phyloP scores from a whole-genome alignment of 164 flowering plant genomes.

The Euptelea pleiosperma region DNA sequence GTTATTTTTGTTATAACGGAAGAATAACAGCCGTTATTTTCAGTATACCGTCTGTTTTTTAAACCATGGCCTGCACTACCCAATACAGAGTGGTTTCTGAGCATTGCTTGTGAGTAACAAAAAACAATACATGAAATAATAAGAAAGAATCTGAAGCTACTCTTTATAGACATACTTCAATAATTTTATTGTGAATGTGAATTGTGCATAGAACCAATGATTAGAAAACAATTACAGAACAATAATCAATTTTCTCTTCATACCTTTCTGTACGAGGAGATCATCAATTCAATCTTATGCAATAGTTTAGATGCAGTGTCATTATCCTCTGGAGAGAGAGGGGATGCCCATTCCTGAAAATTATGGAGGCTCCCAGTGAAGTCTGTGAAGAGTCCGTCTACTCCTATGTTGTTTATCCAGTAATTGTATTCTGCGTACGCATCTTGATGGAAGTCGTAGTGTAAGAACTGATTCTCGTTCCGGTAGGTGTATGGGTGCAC shows the following conservation, averaged over 20 bases:
- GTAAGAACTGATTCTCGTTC: conserved; percentile 64
- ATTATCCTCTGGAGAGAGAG: conserved; percentile 22
- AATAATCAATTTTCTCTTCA: not conserved
- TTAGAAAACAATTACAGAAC: not conserved
- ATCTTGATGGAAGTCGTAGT: conserved; percentile 73
- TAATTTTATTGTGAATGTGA: not conserved
- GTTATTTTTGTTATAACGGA: no score
- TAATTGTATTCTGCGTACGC: conserved; percentile 74
- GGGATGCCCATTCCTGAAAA: conserved; percentile 62
- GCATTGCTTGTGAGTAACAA: not conserved
- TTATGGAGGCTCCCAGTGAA: conserved; percentile 86
- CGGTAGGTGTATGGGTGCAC: conserved; percentile 96
- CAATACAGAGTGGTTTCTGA: no score
- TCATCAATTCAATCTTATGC: conserved; percentile 41
- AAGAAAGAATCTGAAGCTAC: not conserved
- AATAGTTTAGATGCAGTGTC: conserved; percentile 33
- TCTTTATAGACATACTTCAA: not conserved
- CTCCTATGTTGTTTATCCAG: conserved; percentile 79
- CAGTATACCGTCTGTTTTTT: no score
- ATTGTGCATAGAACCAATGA: not conserved
- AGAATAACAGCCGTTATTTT: no score
- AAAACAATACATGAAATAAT: not conserved
- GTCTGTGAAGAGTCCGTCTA: conserved; percentile 94
- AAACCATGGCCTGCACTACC: no score
- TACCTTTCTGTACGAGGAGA: conserved; percentile 15